Base-by-base conservation (phyloP, 1,284 basidiomycete genomes). In the Apiotrichum montevideense region DNA sequence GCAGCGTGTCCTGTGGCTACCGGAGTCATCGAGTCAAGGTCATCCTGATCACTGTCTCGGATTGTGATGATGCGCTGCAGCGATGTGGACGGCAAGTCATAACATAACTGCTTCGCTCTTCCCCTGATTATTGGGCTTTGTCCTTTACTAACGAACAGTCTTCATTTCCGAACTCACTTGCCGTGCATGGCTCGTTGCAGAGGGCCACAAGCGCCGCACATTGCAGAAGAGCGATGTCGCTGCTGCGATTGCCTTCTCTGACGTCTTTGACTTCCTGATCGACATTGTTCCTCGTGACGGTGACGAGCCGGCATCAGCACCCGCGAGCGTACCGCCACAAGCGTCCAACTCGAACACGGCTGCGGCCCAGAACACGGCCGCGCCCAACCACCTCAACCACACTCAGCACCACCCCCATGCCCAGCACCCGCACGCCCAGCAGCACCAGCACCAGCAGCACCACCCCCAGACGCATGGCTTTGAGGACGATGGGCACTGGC, bases 151-250 rank as follows among this genome's bases (percentile, higher is more conserved):
- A 57, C 52, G 4, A 46, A 33, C 67, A 96, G 92, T 95, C 65
- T 95, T 96, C 77, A 95, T 96, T 58, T 84, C 90, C 43, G 92
- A 96, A 77, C 87, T 96, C 55, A 96, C 93, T 1, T 87, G 90
- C 2, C 85, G 93, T 42, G 90, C 93, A 0, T 96, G 91, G 82
- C 87, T 95, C 62, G 86, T 94, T 55, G 92, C 92, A 13, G 90
- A 95, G 77, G 87, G 89, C 15, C 88, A 93, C 76, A 93, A 93
- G 75, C 86, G 92, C 15, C 85, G 92, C 15, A 96, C 92, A 1
- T 81, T 96, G 39, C 90, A 90, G 21, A 85, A 90, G 52, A 84
- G 87, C 9, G 93, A 96, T 76, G 92, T 96, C 52, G 87, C 90
- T 7, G 88, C 90, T 65, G 92, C 92, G 0, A 82, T 95, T 55